Conservation (phyloP, 495 filamentous ascomycete genomes). For the Penicillium parvum region DNA sequence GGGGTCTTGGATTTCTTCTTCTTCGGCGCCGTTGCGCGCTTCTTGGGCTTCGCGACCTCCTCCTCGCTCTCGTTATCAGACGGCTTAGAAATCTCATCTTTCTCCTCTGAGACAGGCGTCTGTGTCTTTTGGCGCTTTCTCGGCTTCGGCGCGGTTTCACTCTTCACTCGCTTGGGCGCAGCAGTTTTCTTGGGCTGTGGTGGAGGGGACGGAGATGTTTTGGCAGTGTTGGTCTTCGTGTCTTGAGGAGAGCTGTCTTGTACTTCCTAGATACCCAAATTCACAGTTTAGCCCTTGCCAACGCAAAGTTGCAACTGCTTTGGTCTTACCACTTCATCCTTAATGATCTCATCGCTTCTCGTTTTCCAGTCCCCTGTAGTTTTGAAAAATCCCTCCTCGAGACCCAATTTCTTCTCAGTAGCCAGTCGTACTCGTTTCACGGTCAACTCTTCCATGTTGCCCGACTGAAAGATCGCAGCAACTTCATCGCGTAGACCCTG, state of each 20-base stretch:
- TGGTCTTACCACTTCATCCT: conserved; percentile 63
- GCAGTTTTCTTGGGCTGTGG: conserved; percentile 19
- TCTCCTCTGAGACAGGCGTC: conserved; percentile 26
- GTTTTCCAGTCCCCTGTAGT: conserved; percentile 63
- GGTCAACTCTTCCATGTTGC: conserved; percentile 62
- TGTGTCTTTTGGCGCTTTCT: conserved; percentile 38
- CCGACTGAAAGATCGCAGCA: conserved; percentile 49
- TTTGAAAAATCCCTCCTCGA: conserved; percentile 70
- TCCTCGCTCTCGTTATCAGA: conserved; percentile 23
- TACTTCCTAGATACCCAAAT: conserved; percentile 17
- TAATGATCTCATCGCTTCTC: conserved; percentile 72
- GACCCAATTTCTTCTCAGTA: conserved; percentile 59
- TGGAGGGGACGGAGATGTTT: conserved; percentile 13
- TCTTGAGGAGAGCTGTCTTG: conserved; percentile 27
- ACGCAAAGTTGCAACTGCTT: too few relatives aligned
- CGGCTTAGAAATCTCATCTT: conserved; percentile 15
- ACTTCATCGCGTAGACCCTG: conserved; percentile 57
- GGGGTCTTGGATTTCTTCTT: conserved; percentile 27
- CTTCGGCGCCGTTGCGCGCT: conserved; percentile 11
- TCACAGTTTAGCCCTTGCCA: conserved; percentile 8
- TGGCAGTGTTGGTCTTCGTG: conserved; percentile 3
- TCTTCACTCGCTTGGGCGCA: conserved; percentile 27
- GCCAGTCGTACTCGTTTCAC: conserved; percentile 68
- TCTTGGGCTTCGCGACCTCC: conserved; percentile 24
- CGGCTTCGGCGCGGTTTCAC: conserved; percentile 16